These are phyloP conservation scores for Lentithecium fluviatile DNA, from an alignment of 495 filamentous ascomycete genomes.

Conservation along the genomic window DNA sequence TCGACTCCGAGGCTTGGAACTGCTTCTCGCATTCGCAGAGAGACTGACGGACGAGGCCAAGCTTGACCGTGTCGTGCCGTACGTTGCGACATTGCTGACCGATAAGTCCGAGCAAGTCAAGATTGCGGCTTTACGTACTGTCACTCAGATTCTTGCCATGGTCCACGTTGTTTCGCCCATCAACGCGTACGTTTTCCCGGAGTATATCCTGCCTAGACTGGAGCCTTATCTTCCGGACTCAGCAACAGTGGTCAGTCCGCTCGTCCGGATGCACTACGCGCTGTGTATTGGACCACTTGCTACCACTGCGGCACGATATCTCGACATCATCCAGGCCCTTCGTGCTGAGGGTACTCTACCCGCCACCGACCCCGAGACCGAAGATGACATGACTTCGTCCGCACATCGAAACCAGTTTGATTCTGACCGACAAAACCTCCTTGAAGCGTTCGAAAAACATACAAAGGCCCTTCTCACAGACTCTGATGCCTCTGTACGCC, in stretches of 20 bases:
- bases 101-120: constrained; percentile 82
- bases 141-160: constrained; percentile 84
- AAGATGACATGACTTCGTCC: constrained; percentile 58
- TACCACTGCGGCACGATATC: constrained; percentile 78
- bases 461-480: constrained; percentile 90
- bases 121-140: constrained; percentile 75
- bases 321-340: constrained; percentile 87
- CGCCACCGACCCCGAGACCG: constrained; percentile 74
- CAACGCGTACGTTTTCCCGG: constrained; percentile 92
- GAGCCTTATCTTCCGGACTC: constrained; percentile 64
- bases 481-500: constrained; percentile 77
- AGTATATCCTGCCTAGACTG: constrained; percentile 87
- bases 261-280: constrained; percentile 87
- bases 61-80: constrained; percentile 88
- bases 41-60: constrained; percentile 93
- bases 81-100: constrained; percentile 74
- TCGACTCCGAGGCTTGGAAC: constrained; percentile 85
- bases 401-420: constrained; percentile 82
- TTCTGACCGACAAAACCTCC: constrained; percentile 70
- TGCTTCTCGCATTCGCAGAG: constrained; percentile 90
- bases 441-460: constrained; percentile 77
- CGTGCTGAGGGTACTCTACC: constrained; percentile 80
- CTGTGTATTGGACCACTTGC: constrained; percentile 88
- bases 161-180: constrained; percentile 86
- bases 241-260: constrained; percentile 55